phyloP scores from a whole-genome alignment of 306 rosid genomes.

The Datisca glomerata region DNA sequence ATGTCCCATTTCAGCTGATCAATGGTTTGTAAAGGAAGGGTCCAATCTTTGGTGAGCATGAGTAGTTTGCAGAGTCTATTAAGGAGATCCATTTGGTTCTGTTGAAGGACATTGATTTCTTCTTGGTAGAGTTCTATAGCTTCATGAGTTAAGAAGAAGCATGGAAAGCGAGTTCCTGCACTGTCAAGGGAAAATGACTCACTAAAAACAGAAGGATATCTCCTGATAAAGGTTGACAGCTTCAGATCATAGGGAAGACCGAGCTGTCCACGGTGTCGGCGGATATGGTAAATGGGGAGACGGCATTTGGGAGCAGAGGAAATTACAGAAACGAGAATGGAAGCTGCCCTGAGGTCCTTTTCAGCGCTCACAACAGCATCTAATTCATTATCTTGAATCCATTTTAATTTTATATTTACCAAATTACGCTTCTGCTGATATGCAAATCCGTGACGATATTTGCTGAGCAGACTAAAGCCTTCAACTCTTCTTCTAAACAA shows the following conservation, averaged over 20 bases:
- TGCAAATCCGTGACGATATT: conserved; percentile 20
- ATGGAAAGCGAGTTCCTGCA: conserved; percentile 61
- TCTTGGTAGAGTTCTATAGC: conserved; percentile 32
- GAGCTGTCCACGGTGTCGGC: conserved; percentile 51
- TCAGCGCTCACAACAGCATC: conserved; percentile 50
- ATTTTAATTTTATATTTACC: conserved; percentile 74
- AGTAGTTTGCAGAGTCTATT: conserved; percentile 67
- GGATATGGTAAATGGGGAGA: conserved; percentile 57
- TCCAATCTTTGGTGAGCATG: conserved; percentile 53
- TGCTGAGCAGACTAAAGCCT: conserved; percentile 16
- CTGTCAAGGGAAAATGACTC: conserved; percentile 47
- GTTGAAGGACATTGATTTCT: conserved; percentile 22
- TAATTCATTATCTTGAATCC: conserved; percentile 69
- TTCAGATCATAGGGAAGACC: conserved; percentile 56
- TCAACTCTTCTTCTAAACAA: conserved; percentile 17
- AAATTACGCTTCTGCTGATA: conserved; percentile 45
- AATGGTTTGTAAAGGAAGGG: conserved; percentile 73
- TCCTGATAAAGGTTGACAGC: conserved; percentile 59
- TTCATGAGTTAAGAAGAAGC: conserved; percentile 47
- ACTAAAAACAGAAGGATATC: conserved; percentile 52
- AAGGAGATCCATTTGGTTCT: conserved; percentile 35
- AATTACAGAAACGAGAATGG: conserved; percentile 47
- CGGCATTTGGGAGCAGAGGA: conserved; percentile 29
- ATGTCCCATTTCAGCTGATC: conserved; percentile 89
- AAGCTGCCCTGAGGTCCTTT: conserved; percentile 65